Percentiles rank a stretch among this genome's conserved stretches.
These are phyloP conservation scores for Coemansia sp. DNA, from an alignment of 192 early-diverging fungal species.

Conservation along the genomic window DNA sequence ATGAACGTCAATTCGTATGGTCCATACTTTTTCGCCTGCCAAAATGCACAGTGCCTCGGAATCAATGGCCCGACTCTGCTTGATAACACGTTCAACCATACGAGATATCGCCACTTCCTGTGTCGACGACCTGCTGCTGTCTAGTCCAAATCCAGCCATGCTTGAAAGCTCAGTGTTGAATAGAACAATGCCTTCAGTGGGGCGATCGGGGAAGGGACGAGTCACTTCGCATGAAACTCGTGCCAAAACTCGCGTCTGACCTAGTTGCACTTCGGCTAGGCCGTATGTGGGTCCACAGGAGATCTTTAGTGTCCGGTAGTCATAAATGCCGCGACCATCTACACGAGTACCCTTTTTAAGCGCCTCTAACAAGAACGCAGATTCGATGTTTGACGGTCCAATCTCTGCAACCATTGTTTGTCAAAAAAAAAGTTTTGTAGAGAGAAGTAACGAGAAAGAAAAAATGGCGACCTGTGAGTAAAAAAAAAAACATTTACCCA, in stretches of 20 bases:
- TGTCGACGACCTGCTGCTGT: constrained; percentile 63
- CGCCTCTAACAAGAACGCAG: constrained; percentile 73
- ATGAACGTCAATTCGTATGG: constrained; percentile 85
- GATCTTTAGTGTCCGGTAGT: constrained; percentile 72
- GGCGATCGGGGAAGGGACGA: constrained; percentile 72
- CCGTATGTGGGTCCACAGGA: constrained; percentile 73
- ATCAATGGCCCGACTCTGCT: constrained; percentile 85
- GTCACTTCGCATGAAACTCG: constrained; percentile 73
- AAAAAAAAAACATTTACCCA: neutral
- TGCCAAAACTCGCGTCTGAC: constrained; percentile 80
- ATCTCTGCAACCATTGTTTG: constrained; percentile 47
- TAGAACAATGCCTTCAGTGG: constrained; percentile 84
- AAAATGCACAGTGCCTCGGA: constrained; percentile 97
- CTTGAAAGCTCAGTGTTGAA: constrained; percentile 90
- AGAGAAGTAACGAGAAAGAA: neutral
- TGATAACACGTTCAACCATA: constrained; percentile 87
- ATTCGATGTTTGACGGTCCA: constrained; percentile 75
- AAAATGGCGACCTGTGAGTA: neutral
- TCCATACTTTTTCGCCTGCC: constrained; percentile 96
- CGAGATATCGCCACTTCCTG: constrained; percentile 86
- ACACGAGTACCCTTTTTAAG: constrained; percentile 71
- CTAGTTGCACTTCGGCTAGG: constrained; percentile 77
- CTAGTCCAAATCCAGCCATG: constrained; percentile 81
- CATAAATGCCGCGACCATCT: constrained; percentile 79
- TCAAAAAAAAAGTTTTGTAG: neutral